Evolutionary conservation across 23 red algal species (phyloP), one percentile per base, ranked within the genome.

Genomic region (Gracilaria caudata): DNA sequence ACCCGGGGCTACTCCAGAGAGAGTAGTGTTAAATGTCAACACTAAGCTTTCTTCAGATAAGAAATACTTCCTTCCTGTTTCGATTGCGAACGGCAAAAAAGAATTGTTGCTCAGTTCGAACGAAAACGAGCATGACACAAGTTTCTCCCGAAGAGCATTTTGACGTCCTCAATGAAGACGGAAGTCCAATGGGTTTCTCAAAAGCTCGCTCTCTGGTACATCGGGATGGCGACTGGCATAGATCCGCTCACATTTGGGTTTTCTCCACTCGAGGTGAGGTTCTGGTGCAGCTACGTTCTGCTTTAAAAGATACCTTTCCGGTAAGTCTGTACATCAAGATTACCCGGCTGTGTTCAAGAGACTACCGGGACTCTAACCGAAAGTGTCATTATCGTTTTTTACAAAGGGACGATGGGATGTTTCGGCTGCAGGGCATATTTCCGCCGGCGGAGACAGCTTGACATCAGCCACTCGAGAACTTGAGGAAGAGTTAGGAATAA

Each of bases 171-270:
- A 73, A 87, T 14, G 83, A 72, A 76, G 83, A 66, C 7, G 92
- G 92, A 35, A 59, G 2, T 12, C 45, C 66, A n/a, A 51, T 63
- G 23, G 90, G 90, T 21, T 71, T 55, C 57, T 61, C 82, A 51
- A 88, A 87, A 63, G 73, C 78, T 47, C 84, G 92, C 51, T 90
- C 85, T 21, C 66, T 73, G 41, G 95, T 97, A 25, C 95, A 97
- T 51, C 51, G 79, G 12, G 95, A 97, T 46, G 95, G 95, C 19
- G 73, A 93, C 78, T 97, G 95, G 95, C 95, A 97, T 61, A 90
- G 95, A 2, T 79, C 89, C 44, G 88, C 92, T 26, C 95, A 97
- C 64, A 88, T 97, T 23, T 97, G 95, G 95, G 54, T 97, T 24
- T 46, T 84, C 20, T 46, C 46, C 14, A 32, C 79, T 23, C 26